A percentile compares a stretch with the other conserved stretches of the same genome.
phyloP scores from a whole-genome alignment of 208 protist species.

The Angomonas ambiguus region DNA sequence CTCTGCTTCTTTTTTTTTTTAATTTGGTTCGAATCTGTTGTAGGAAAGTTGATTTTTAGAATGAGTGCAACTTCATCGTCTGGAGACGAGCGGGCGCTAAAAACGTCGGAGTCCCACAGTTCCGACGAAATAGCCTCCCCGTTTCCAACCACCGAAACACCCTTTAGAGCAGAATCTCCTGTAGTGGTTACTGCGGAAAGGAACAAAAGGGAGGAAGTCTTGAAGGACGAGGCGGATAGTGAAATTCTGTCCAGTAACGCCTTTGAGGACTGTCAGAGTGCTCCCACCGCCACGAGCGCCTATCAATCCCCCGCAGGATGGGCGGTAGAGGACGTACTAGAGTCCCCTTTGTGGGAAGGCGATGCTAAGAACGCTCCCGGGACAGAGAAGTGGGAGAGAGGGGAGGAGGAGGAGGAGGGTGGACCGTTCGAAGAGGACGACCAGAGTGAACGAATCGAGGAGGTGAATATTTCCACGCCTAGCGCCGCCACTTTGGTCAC shows the following conservation, averaged over 20 bases:
- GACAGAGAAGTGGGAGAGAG: too few species aligned
- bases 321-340: too few species aligned
- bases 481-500: background rate
- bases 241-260: conserved; percentile 17
- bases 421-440: background rate
- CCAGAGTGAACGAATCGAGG: background rate
- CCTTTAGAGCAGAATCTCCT: too few species aligned
- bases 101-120: too few species aligned
- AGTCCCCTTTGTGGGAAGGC: too few species aligned
- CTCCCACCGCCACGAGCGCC: background rate
- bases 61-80: too few species aligned
- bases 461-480: conserved; percentile 8
- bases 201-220: background rate
- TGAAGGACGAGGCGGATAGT: background rate
- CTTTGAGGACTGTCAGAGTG: conserved; percentile 27
- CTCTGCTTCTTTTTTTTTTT: conserved; percentile 8
- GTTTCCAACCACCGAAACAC: too few species aligned
- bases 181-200: background rate
- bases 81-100: too few species aligned
- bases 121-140: too few species aligned
- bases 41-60: background rate
- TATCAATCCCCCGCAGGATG: background rate
- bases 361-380: too few species aligned
- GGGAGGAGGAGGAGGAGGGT: too few species aligned
- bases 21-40: too few species aligned